Percentiles rank a stretch among this genome's conserved stretches.
Evolutionary conservation across 2,329 filamentous ascomycete genomes (phyloP).

Genomic region (Chaetomium sp.): DNA sequence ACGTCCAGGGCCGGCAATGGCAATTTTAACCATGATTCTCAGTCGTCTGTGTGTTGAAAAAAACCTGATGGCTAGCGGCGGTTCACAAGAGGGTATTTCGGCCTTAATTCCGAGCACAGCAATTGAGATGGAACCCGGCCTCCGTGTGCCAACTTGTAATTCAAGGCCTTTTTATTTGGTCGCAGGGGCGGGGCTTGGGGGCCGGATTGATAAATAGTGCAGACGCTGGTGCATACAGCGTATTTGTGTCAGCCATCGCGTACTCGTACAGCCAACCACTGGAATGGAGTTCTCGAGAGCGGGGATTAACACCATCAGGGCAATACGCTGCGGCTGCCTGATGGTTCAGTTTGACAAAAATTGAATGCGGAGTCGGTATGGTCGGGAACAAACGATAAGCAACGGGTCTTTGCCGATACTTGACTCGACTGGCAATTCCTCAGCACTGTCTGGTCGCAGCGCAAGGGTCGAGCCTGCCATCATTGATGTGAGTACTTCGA

Average conservation of each 20-base stretch:
- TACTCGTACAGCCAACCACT: not conserved
- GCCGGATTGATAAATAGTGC: not conserved
- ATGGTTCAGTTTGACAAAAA: too few relatives aligned
- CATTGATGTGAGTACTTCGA: not conserved
- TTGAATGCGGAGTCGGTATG: too few relatives aligned
- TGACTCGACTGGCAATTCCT: too few relatives aligned
- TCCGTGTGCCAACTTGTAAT: not conserved
- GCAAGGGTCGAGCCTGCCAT: too few relatives aligned
- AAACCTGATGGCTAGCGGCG: not conserved
- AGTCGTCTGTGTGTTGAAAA: not conserved
- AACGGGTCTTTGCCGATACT: too few relatives aligned
- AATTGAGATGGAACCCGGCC: not conserved
- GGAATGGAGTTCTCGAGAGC: not conserved
- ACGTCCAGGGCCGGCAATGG: slow-evolving; percentile 26
- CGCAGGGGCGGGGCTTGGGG: too few relatives aligned
- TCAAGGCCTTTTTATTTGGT: not conserved
- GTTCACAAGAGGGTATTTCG: not conserved
- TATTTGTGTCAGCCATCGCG: not conserved
- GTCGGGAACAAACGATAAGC: too few relatives aligned
- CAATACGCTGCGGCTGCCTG: not conserved
- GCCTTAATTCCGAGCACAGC: too few relatives aligned
- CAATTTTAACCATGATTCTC: slow-evolving; percentile 25
- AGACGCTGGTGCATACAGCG: too few relatives aligned
- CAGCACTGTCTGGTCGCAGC: too few relatives aligned
- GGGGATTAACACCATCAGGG: not conserved